phyloP scores from a whole-genome alignment of 176 grass and related monocot species.

The Secale cereale region DNA sequence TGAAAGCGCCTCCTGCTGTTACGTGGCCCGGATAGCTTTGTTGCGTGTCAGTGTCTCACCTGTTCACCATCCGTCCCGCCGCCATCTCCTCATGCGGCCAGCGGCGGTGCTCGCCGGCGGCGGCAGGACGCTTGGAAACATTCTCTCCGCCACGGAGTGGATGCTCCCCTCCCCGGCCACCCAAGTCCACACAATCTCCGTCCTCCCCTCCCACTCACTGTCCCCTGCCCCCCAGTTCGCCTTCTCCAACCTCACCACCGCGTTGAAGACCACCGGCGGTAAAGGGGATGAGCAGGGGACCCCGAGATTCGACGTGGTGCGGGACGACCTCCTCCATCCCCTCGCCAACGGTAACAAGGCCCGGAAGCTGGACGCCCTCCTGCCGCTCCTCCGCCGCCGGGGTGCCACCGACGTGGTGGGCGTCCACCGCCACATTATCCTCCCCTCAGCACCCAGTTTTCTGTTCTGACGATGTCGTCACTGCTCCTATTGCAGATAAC shows the following conservation, averaged over 20 bases:
- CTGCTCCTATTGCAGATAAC: slow-evolving; percentile 48
- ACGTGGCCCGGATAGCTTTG: neutral
- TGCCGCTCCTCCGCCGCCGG: slow-evolving; percentile 50
- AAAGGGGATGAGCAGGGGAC: neutral
- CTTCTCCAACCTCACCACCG: slow-evolving; percentile 46
- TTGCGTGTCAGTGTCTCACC: neutral
- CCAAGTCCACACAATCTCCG: slow-evolving; percentile 63
- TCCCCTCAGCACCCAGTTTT: neutral
- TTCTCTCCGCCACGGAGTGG: slow-evolving; percentile 53
- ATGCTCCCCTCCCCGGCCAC: slow-evolving; percentile 59
- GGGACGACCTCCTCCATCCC: slow-evolving; percentile 89
- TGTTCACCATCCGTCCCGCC: neutral
- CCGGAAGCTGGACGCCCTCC: slow-evolving; percentile 83
- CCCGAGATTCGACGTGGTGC: slow-evolving; percentile 50
- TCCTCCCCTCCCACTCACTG: slow-evolving; percentile 19
- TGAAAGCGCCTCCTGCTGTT: neutral
- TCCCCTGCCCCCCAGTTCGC: slow-evolving; percentile 19
- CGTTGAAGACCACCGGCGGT: slow-evolving; percentile 5
- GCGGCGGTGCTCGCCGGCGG: slow-evolving; percentile 32
- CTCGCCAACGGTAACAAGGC: slow-evolving; percentile 91
- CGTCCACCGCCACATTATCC: neutral
- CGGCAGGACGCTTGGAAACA: slow-evolving; percentile 22
- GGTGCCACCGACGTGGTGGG: slow-evolving; percentile 51
- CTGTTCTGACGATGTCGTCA: neutral
- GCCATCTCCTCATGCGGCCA: slow-evolving; percentile 29